These are phyloP conservation scores for Vaccinium darrowii DNA, from an alignment of 148 eudicot species.

Conservation along the genomic window DNA sequence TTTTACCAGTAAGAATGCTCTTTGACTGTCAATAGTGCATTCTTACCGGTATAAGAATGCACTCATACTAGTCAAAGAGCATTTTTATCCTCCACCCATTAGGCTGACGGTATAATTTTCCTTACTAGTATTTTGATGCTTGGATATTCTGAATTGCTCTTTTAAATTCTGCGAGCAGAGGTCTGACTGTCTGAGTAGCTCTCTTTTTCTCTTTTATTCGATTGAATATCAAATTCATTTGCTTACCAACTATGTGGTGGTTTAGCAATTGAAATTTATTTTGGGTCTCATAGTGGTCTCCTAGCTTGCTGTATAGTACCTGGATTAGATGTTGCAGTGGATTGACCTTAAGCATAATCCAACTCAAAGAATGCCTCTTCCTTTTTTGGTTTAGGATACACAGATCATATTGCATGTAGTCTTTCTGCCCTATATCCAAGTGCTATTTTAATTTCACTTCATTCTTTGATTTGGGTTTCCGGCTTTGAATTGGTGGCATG, in stretches of 20 bases:
- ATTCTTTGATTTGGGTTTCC: not conserved
- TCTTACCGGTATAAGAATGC: no score
- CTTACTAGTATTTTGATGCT: not conserved
- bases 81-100: no score
- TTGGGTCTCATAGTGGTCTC: not conserved
- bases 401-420: not conserved
- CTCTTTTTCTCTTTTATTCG: not conserved
- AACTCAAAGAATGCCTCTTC: not conserved
- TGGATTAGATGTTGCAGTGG: not conserved
- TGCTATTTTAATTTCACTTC: not conserved
- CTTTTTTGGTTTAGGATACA: not conserved
- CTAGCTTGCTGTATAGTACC: not conserved
- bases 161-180: not conserved
- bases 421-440: constrained; percentile 6
- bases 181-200: not conserved
- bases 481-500: not conserved
- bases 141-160: not conserved
- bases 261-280: not conserved
- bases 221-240: not conserved
- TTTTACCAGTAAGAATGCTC: no score
- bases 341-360: not conserved
- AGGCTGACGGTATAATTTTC: no score
- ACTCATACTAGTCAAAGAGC: no score
- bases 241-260: not conserved
- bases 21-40: no score